Base-by-base conservation (phyloP, 148 eudicot genomes). In the Chenopodium berlandieri region DNA sequence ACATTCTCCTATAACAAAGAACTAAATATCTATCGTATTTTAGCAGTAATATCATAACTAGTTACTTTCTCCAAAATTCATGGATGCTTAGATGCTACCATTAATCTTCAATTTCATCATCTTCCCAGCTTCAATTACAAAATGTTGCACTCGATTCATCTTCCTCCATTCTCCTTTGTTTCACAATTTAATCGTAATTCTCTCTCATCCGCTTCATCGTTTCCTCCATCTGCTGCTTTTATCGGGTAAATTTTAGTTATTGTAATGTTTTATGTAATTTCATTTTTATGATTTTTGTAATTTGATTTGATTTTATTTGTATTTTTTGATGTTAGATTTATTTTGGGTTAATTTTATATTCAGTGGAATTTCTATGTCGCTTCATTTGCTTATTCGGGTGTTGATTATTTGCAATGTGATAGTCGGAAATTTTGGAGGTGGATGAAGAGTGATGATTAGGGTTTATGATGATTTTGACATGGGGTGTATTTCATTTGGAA, bases 121-220 rank as follows among this genome's bases (percentile, higher is more conserved):
- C 44, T 40, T 40, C 44, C 7, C 44, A 6, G 7, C 44, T 27
- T 30, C 16, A 66, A 66, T 3, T 12, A 70, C 74, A 89, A 50
- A 66, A 85, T 87, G 88, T 81, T 84, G 54, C 81, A 47, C 64
- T 83, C 89, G 5, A 19, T 86, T 54, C 37, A 50, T 32, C 22
- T 73, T 44, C 47, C 78, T 46, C 77, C 86, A 34, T 37, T 50
- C 48, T 54, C 77, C 19, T 64, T 73, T 34, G 25, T 73, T 22
- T 56, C 44, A 0, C 44, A 40, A 0, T 40, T 40, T 40, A 5
- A 40, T 40, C 8, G 44, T 1, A 40, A 40, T 40, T 40, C 84
- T 67, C 75, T 82, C 17, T 76, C 25, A 25, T 85, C 72, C 6
- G 77, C 77, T 46, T 76, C 70, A 47, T 32, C 76, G 60, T 73